Evolutionary conservation across 2,329 filamentous ascomycete species (phyloP).

Genomic region (Escovopsis sp.): DNA sequence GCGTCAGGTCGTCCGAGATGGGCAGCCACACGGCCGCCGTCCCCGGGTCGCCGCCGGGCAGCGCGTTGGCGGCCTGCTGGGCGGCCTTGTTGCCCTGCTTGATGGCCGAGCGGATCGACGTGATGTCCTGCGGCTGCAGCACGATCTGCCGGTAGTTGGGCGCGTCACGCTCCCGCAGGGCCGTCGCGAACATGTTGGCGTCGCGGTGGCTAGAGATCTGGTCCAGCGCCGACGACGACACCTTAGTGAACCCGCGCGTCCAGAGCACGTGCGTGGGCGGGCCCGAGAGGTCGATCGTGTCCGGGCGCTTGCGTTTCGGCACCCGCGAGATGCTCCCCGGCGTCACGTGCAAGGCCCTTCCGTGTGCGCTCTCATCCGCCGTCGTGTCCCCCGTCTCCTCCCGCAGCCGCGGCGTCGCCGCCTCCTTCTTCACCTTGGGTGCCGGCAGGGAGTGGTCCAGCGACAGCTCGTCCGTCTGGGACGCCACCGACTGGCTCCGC

Average conservation of each 20-base stretch:
- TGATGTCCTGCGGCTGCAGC: constrained; percentile 61
- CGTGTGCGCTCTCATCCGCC: constrained; percentile 34
- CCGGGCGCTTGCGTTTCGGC: constrained; percentile 44
- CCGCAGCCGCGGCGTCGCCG: constrained; percentile 35
- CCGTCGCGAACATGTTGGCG: constrained; percentile 65
- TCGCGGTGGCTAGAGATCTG: constrained; percentile 64
- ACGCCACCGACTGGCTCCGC: constrained; percentile 31
- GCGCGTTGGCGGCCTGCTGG: constrained; percentile 42
- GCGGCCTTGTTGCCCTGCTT: constrained; percentile 56
- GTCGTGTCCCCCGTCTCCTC: constrained; percentile 43
- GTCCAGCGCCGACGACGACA: constrained; percentile 58
- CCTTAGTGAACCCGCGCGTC: constrained; percentile 61
- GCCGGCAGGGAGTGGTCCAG: constrained; percentile 24
- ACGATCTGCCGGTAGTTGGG: constrained; percentile 64
- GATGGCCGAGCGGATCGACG: constrained; percentile 61
- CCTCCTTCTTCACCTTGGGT: constrained; percentile 44
- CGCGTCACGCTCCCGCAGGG: constrained; percentile 59
- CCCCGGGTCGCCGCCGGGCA: constrained; percentile 44
- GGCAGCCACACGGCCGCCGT: constrained; percentile 48
- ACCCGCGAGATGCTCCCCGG: constrained; percentile 23
- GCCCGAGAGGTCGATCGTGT: constrained; percentile 30
- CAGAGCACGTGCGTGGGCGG: constrained; percentile 57
- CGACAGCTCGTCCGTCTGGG: constrained; percentile 33
- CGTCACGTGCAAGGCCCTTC: constrained; percentile 22
- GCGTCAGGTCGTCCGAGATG: constrained; percentile 61